These are phyloP conservation scores for Oxytropis ochrocephala DNA, from an alignment of 306 rosid species.

Conservation along the genomic window DNA sequence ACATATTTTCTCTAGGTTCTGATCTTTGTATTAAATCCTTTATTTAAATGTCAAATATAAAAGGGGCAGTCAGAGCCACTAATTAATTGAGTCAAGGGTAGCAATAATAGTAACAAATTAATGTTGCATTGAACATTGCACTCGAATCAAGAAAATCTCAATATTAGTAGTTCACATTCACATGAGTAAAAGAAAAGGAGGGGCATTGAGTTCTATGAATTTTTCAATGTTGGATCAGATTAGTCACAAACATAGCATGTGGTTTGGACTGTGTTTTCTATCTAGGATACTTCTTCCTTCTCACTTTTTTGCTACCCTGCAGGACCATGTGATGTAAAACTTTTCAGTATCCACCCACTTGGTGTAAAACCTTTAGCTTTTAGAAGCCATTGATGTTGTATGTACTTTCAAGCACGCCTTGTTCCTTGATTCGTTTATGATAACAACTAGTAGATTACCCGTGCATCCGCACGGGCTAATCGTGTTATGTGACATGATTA, in stretches of 20 bases:
- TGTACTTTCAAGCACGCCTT: constrained; percentile 17
- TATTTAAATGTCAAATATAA: constrained; percentile 2
- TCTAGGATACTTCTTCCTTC: constrained; percentile 4
- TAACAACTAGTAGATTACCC: too few species aligned
- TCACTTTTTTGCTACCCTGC: constrained; percentile 15
- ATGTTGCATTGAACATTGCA: constrained; percentile 2
- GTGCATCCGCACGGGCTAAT: too few species aligned
- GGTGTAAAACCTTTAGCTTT: constrained; percentile 26
- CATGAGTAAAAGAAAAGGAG: neutral
- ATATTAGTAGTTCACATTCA: constrained; percentile 23
- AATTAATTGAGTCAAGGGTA: neutral
- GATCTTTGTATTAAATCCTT: constrained; percentile 2
- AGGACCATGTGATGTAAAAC: constrained; percentile 65
- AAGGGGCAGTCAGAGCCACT: neutral
- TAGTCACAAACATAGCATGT: constrained; percentile 29
- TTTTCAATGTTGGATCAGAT: constrained; percentile 12
- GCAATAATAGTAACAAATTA: neutral
- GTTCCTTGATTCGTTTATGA: constrained; percentile 20
- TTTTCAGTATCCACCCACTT: constrained; percentile 62
- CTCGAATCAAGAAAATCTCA: constrained; percentile 21
- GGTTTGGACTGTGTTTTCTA: constrained; percentile 10
- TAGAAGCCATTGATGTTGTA: constrained; percentile 15
- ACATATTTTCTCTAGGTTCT: constrained; percentile 16
- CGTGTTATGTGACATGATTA: too few species aligned
- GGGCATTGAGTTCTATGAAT: neutral